Evolutionary conservation across 805 yeast species (phyloP), one percentile per base, ranked within the genome.

Genomic region (Myxozyma neglecta): DNA sequence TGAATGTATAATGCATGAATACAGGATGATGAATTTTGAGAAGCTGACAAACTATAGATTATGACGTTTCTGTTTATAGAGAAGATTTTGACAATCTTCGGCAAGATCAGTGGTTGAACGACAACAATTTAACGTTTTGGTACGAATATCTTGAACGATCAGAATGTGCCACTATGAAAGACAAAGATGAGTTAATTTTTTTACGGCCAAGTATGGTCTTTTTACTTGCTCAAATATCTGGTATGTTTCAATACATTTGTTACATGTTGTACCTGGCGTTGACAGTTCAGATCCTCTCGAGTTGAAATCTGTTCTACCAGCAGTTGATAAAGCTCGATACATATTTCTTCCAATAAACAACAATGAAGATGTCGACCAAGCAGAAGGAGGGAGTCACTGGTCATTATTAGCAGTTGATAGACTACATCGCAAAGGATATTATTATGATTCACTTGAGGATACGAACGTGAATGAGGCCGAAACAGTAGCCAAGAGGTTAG

Each of bases 361-460:
- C 70, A 84, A 83, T 62, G 86, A 80, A 50, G 87, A 85, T 57
- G 75, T 84, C 46, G 86, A 80, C 51, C 74, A 75, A 0, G 83
- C 81, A 1, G 88, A 83, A 63, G 85, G 86, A 16, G 94, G 93
- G 1, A 85, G 84, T 50, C 94, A 89, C 73, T 88, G 96, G 94
- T 84, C 89, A 0, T 73, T 89, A 14, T 78, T 85, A 13, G 79
- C 88, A 14, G 76, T 85, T 6, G 79, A 81, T 39, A 64, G 81
- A 8, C 72, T 79, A 13, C 86, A 83, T 45, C 73, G 76, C 16
- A 76, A 74, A 37, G 81, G 85, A 1, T 77, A 76, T 24, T 75
- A 86, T 10, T 86, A 84, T 70, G 94, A 89, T 69, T 83, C 89
- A 50, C 73, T 83, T 84, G 73, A 71, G 9, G 72, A 74, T 7